These are phyloP conservation scores for Suillus weaverae DNA, from an alignment of 768 basidiomycete genomes.

Conservation along the genomic window DNA sequence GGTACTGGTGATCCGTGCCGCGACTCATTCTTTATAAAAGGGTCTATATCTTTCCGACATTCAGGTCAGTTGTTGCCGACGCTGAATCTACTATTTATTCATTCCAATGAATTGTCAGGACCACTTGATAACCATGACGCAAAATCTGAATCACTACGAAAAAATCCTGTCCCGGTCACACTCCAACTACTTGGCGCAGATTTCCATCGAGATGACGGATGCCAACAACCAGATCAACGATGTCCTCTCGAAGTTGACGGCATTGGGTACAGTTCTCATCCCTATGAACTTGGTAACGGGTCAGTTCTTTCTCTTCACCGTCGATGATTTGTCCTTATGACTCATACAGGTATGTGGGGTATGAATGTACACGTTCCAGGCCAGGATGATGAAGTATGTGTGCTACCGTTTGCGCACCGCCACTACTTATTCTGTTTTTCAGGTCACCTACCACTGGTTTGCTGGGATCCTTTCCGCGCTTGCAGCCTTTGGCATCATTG, in stretches of 20 bases:
- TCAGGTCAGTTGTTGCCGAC: constrained; percentile 48
- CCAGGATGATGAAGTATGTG: constrained; percentile 52
- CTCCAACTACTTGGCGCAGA: constrained; percentile 98
- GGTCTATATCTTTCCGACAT: constrained; percentile 96
- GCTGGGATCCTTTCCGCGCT: constrained; percentile 79
- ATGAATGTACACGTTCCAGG: constrained; percentile 99
- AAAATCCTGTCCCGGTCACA: constrained; percentile 98
- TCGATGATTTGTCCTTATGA: background rate
- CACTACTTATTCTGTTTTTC: background rate
- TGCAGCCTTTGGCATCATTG: constrained; percentile 77
- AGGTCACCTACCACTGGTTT: constrained; percentile 77
- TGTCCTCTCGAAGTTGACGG: constrained; percentile 94
- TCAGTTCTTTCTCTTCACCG: constrained; percentile 27
- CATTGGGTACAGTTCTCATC: constrained; percentile 94
- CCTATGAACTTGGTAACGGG: constrained; percentile 98
- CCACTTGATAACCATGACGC: constrained; percentile 99
- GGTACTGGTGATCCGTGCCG: background rate
- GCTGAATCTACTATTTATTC: background rate
- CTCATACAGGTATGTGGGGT: constrained; percentile 77
- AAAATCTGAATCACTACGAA: constrained; percentile 99
- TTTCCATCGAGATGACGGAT: constrained; percentile 99
- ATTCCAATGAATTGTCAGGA: constrained; percentile 47
- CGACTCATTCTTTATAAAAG: constrained; percentile 37
- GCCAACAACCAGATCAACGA: constrained; percentile 99
- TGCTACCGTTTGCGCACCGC: background rate